phyloP scores from a whole-genome alignment of 768 basidiomycete genomes.

The Leccinum incarnatum region DNA sequence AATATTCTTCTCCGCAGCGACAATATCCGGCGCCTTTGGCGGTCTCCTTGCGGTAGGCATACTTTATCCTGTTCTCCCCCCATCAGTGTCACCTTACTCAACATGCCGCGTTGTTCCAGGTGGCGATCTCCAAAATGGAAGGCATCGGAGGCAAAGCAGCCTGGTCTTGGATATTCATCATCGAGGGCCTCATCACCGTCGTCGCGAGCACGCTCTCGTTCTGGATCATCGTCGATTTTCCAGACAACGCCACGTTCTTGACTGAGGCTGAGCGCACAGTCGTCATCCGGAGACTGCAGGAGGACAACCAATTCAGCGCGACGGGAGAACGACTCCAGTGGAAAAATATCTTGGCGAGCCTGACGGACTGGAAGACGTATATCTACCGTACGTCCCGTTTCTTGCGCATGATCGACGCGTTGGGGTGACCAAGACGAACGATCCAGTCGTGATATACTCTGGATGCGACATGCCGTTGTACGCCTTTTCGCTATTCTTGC shows the following conservation, averaged over 20 bases:
- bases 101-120: constrained; percentile 22
- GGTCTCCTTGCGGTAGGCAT: constrained; percentile 62
- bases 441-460: constrained; percentile 52
- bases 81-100: neutral
- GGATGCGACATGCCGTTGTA: constrained; percentile 68
- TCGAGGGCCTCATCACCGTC: constrained; percentile 68
- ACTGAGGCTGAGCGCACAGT: constrained; percentile 67
- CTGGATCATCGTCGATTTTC: constrained; percentile 82
- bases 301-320: constrained; percentile 69
- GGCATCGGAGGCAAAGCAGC: constrained; percentile 66
- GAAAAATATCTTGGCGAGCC: constrained; percentile 57
- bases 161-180: constrained; percentile 74
- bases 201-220: constrained; percentile 64
- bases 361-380: constrained; percentile 77
- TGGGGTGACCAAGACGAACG: neutral
- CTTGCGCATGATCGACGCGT: neutral
- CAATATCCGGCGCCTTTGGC: constrained; percentile 80
- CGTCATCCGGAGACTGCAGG: constrained; percentile 62
- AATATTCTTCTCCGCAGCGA: constrained; percentile 75
- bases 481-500: constrained; percentile 75
- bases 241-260: constrained; percentile 76
- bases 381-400: constrained; percentile 24
- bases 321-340: constrained; percentile 59
- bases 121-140: constrained; percentile 68
- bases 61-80: neutral